Percentiles rank a stretch among this genome's conserved stretches.
Conservation (phyloP, 2,329 filamentous ascomycete genomes). For the Nemania sp. region DNA sequence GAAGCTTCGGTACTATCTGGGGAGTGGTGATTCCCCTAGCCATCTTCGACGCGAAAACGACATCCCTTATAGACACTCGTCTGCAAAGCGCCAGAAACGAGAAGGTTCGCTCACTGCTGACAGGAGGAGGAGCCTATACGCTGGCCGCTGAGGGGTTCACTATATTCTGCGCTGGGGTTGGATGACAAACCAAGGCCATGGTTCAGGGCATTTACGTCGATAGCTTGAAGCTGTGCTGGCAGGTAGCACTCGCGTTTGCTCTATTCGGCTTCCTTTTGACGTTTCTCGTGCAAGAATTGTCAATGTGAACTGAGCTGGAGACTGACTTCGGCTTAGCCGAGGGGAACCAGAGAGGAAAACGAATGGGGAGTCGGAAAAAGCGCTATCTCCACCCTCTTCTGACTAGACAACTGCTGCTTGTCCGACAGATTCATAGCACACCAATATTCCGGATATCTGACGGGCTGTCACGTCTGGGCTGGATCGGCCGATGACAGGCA, state of each 20-base stretch:
- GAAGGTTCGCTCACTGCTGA: not conserved
- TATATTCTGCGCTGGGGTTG: not conserved
- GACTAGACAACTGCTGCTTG: no score
- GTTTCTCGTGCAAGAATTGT: constrained; percentile 15
- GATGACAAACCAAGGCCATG: not conserved
- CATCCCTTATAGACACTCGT: not conserved
- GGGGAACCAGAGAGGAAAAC: no score
- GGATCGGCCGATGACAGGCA: no score
- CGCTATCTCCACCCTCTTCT: no score
- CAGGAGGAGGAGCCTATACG: not conserved
- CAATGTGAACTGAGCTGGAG: constrained; percentile 23
- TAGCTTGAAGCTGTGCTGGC: constrained; percentile 21
- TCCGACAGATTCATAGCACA: no score
- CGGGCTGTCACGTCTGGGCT: no score
- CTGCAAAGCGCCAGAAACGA: constrained; percentile 3
- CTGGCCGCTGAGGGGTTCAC: not conserved
- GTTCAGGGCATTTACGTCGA: constrained; percentile 6
- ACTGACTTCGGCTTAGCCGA: constrained; percentile 25
- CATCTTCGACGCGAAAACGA: constrained; percentile 13
- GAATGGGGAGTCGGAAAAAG: no score
- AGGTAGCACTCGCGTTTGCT: constrained; percentile 22
- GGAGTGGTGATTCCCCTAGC: constrained; percentile 13
- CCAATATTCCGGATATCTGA: no score
- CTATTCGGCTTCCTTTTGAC: constrained; percentile 18
- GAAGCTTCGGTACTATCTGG: constrained; percentile 27